Conservation (phyloP, 805 yeast species). For the Metschnikowia kunwiensis region DNA sequence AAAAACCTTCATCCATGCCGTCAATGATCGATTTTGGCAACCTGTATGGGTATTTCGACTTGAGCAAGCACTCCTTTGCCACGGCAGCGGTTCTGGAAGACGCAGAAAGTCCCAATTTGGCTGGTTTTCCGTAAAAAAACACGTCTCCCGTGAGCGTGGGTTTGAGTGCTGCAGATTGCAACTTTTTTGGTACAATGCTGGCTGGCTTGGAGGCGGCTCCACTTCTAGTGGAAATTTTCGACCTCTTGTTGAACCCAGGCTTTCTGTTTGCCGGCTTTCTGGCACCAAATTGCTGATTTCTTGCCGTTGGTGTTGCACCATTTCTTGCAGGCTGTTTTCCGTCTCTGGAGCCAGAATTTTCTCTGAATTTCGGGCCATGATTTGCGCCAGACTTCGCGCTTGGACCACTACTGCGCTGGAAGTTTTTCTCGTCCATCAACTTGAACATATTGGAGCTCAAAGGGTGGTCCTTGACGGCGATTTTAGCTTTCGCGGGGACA, state of each 20-base stretch:
- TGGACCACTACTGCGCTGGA: neutral
- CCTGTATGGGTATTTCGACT: constrained; percentile 41
- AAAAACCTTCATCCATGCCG: constrained; percentile 17
- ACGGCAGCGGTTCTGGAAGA: constrained; percentile 39
- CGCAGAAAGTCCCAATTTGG: constrained; percentile 18
- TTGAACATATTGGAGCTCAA: constrained; percentile 19
- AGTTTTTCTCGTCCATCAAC: constrained; percentile 8
- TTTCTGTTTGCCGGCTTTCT: neutral
- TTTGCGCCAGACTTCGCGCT: neutral
- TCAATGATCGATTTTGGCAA: constrained; percentile 36
- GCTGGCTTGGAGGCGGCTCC: constrained; percentile 1
- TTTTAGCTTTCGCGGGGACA: constrained; percentile 4
- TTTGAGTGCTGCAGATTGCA: constrained; percentile 16
- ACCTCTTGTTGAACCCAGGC: neutral
- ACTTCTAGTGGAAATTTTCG: neutral
- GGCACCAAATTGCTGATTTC: constrained; percentile 1
- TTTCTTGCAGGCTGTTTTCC: neutral
- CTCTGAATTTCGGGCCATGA: neutral
- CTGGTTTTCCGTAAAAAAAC: constrained; percentile 39
- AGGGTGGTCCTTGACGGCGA: constrained; percentile 20
- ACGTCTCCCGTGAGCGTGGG: constrained; percentile 25
- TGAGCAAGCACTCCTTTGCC: constrained; percentile 35
- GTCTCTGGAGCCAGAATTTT: neutral
- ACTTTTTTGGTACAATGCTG: constrained; percentile 16
- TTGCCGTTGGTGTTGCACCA: neutral